These are phyloP conservation scores for Fusarium beomiforme DNA, from an alignment of 2,329 filamentous ascomycete genomes.

Conservation along the genomic window DNA sequence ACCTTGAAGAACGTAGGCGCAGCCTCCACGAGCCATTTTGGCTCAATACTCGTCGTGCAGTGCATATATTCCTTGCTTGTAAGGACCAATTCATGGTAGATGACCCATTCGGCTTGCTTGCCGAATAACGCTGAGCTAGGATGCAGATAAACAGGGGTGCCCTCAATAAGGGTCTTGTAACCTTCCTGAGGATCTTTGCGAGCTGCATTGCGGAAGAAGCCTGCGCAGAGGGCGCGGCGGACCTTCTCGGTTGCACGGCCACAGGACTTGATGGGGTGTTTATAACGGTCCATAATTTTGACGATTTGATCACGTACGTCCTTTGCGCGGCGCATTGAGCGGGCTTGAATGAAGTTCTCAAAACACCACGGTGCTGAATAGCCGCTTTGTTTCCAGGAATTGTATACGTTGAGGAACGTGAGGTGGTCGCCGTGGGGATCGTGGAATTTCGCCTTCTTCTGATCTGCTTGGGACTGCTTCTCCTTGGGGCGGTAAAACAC, in stretches of 20 bases:
- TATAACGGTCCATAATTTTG: constrained; percentile 93
- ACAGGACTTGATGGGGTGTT: constrained; percentile 83
- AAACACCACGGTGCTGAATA: constrained; percentile 93
- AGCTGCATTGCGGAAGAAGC: constrained; percentile 95
- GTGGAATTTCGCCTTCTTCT: constrained; percentile 98
- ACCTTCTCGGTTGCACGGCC: constrained; percentile 89
- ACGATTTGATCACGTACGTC: constrained; percentile 93
- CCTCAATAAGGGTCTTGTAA: constrained; percentile 96
- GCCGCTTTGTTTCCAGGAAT: constrained; percentile 89
- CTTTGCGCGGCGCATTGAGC: constrained; percentile 86
- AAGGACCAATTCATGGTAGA: constrained; percentile 90
- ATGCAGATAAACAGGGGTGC: constrained; percentile 94
- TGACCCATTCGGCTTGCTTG: constrained; percentile 95
- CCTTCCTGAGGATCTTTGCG: constrained; percentile 96
- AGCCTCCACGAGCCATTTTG: constrained; percentile 92
- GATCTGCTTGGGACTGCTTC: constrained; percentile 94
- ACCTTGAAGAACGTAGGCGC: constrained; percentile 99
- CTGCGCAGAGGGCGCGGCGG: constrained; percentile 86
- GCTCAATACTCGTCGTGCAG: constrained; percentile 90
- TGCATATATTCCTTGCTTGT: constrained; percentile 99
- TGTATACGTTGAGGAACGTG: constrained; percentile 95
- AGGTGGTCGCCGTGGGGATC: constrained; percentile 94
- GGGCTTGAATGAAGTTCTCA: constrained; percentile 96
- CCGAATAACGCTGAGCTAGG: constrained; percentile 92
- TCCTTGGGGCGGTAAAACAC: constrained; percentile 98